Evolutionary conservation across 225 moss, liverwort and hornwort species (phyloP).

Genomic region (Marchantia polymorpha): DNA sequence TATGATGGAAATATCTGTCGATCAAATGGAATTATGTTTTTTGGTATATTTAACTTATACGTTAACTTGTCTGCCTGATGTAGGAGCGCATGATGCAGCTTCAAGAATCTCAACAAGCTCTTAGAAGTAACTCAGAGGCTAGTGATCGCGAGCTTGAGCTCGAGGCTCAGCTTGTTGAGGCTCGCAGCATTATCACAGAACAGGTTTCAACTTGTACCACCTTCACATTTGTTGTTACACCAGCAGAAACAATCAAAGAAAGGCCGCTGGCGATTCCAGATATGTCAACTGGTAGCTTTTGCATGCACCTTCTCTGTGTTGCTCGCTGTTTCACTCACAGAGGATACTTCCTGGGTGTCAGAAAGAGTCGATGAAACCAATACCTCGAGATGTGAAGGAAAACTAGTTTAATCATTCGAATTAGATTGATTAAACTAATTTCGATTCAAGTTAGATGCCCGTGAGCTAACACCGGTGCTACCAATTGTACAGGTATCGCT

Average conservation of each 20-base stretch:
- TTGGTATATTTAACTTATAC: background rate
- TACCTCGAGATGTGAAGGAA: no score
- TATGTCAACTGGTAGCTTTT: no score
- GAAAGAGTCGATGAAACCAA: no score
- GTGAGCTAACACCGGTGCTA: background rate
- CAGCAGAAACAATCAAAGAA: no score
- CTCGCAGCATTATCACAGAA: slow-evolving; percentile 71
- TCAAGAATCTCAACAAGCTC: slow-evolving; percentile 66
- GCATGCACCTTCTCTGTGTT: no score
- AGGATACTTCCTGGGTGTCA: no score
- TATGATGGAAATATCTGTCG: no score
- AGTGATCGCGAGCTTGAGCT: slow-evolving; percentile 79
- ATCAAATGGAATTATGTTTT: background rate
- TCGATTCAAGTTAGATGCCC: no score
- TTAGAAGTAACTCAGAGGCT: slow-evolving; percentile 44
- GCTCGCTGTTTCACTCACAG: no score
- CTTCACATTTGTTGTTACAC: background rate
- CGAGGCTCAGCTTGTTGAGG: slow-evolving; percentile 83
- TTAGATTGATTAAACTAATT: no score
- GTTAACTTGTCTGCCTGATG: background rate
- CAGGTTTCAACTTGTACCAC: slow-evolving; percentile 44
- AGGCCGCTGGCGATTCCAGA: no score
- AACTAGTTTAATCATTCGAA: no score
- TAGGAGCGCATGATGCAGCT: slow-evolving; percentile 93
- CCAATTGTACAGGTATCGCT: slow-evolving; percentile 46